A percentile compares a stretch with the other conserved stretches of the same genome.
Evolutionary conservation across 2,329 filamentous ascomycete genomes (phyloP).

Genomic region (Cordyceps sp.): DNA sequence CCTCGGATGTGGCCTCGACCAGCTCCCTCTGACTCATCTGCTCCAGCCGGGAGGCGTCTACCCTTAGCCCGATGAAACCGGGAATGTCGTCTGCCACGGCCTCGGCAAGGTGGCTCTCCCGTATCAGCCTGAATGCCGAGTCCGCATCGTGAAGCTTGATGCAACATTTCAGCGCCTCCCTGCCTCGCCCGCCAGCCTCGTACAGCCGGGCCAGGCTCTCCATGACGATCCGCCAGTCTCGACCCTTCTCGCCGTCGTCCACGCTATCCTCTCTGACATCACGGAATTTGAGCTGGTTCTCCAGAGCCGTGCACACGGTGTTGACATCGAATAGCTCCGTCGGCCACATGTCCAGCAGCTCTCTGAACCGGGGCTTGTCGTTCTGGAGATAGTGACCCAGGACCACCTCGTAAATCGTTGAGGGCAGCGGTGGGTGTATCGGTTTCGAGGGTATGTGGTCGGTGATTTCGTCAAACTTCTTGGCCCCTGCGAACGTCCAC

Average conservation of each 20-base stretch:
- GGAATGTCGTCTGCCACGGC: slow-evolving; percentile 81
- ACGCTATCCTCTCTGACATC: slow-evolving; percentile 62
- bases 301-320: slow-evolving; percentile 60
- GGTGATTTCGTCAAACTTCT: slow-evolving; percentile 81
- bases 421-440: slow-evolving; percentile 64
- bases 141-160: slow-evolving; percentile 87
- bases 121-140: slow-evolving; percentile 70
- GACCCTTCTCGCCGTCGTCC: slow-evolving; percentile 52
- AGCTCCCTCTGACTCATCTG: slow-evolving; percentile 54
- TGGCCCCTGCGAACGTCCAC: slow-evolving; percentile 73
- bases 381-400: slow-evolving; percentile 74
- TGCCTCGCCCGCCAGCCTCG: slow-evolving; percentile 62
- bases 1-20: slow-evolving; percentile 65
- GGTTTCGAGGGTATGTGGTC: slow-evolving; percentile 62
- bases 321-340: slow-evolving; percentile 68
- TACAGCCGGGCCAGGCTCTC: slow-evolving; percentile 74
- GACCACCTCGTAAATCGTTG: slow-evolving; percentile 74
- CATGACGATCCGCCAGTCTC: slow-evolving; percentile 83
- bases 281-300: slow-evolving; percentile 64
- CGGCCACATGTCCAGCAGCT: slow-evolving; percentile 71
- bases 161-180: slow-evolving; percentile 76
- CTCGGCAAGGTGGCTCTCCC: slow-evolving; percentile 78
- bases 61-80: slow-evolving; percentile 72
- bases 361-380: slow-evolving; percentile 59
- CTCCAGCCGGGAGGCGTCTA: slow-evolving; percentile 52